Conservation (phyloP, 1,139 yeast genomes). For the Geotrichum bryndzae region DNA sequence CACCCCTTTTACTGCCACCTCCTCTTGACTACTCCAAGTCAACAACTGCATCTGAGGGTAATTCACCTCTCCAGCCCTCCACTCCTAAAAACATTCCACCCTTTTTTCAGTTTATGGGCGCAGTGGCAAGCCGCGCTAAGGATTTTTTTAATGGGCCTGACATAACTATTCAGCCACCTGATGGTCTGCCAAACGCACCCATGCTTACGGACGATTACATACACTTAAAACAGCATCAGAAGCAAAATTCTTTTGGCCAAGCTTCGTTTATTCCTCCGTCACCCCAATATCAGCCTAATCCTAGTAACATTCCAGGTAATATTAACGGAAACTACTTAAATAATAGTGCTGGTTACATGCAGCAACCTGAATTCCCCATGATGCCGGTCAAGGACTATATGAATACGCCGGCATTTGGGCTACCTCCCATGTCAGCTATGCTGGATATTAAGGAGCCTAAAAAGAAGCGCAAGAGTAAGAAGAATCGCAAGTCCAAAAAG, state of each 20-base stretch:
- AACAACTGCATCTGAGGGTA: background rate
- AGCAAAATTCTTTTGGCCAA: background rate
- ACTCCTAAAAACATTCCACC: constrained; percentile 9
- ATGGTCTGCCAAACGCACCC: background rate
- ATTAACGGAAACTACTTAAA: background rate
- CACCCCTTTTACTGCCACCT: background rate
- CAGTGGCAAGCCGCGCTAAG: constrained; percentile 13
- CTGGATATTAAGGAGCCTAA: background rate
- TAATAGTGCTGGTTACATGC: background rate
- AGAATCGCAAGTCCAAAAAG: background rate
- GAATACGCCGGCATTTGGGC: background rate
- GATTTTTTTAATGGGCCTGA: background rate
- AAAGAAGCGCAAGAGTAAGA: constrained; percentile 4
- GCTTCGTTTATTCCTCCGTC: background rate
- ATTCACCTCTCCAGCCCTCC: constrained; percentile 1
- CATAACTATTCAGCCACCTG: background rate
- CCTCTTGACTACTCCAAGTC: background rate
- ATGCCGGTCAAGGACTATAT: background rate
- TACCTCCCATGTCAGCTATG: background rate
- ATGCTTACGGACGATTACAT: background rate
- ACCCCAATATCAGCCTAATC: background rate
- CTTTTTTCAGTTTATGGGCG: constrained; percentile 12
- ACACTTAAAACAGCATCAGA: background rate
- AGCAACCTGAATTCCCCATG: background rate
- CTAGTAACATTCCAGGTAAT: background rate